Conservation (phyloP, 1,139 yeast genomes). For the Pichia sp. region DNA sequence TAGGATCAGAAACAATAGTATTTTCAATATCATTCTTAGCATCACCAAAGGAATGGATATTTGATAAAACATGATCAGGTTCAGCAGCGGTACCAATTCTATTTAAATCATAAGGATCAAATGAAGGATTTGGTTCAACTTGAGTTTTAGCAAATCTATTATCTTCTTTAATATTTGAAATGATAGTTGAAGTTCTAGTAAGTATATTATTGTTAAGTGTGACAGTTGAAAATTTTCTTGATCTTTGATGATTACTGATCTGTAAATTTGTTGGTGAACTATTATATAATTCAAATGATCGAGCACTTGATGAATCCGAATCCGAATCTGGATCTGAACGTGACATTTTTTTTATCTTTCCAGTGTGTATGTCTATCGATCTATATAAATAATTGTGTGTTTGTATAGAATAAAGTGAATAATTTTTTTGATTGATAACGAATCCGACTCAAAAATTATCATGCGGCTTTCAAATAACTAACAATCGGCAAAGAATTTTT, state of each 20-base stretch:
- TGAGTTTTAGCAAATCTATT: slow-evolving; percentile 20
- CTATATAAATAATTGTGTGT: no score
- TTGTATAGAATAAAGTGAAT: neutral
- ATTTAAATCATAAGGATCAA: slow-evolving; percentile 6
- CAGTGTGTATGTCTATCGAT: no score
- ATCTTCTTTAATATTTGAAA: slow-evolving; percentile 27
- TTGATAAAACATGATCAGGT: neutral
- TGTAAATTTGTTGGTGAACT: neutral
- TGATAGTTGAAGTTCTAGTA: slow-evolving; percentile 19
- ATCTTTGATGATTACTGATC: neutral
- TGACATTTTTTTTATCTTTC: no score
- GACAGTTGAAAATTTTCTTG: neutral
- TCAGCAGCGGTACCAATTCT: slow-evolving; percentile 6
- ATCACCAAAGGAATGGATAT: neutral
- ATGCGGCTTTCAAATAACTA: neutral
- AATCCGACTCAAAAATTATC: neutral
- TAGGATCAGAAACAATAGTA: neutral
- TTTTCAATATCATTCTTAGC: neutral
- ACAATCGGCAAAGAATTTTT: no score
- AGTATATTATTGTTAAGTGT: slow-evolving; percentile 1
- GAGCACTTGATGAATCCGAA: neutral
- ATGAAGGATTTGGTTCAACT: slow-evolving; percentile 15
- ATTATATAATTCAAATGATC: neutral
- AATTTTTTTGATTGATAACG: neutral
- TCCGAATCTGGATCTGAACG: neutral